Evolutionary conservation across 176 grass and related monocot species (phyloP).

Genomic region (Oryza meridionalis): DNA sequence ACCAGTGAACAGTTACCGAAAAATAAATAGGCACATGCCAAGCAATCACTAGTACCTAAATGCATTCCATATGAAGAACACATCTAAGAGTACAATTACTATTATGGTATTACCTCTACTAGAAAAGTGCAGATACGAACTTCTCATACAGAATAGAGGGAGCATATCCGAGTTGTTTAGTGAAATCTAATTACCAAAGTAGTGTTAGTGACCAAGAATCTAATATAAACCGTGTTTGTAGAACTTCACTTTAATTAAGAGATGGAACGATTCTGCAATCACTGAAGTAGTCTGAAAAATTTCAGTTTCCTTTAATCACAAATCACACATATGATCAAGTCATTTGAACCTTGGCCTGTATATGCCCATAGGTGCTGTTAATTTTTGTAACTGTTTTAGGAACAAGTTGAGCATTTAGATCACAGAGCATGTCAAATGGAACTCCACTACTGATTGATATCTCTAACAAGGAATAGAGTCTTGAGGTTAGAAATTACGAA

Average conservation of each 20-base stretch:
- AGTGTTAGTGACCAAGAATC: too few relatives aligned
- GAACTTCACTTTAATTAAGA: too few relatives aligned
- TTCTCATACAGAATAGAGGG: not conserved
- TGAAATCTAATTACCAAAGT: too few relatives aligned
- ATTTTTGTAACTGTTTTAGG: not conserved
- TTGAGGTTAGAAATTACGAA: not conserved
- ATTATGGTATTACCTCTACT: not conserved
- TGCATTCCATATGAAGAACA: not conserved
- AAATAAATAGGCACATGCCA: conserved; percentile 11
- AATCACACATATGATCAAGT: not conserved
- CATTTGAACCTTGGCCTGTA: not conserved
- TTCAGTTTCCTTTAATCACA: not conserved
- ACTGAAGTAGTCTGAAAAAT: not conserved
- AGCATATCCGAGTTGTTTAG: too few relatives aligned
- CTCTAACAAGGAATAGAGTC: not conserved
- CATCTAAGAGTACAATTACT: not conserved
- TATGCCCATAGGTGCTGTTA: not conserved
- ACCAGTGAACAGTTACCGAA: not conserved
- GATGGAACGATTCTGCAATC: not conserved
- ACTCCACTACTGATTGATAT: not conserved
- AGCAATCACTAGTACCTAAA: not conserved
- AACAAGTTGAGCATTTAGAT: not conserved
- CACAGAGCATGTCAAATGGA: not conserved
- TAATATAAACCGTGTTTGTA: too few relatives aligned
- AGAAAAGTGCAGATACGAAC: not conserved